Evolutionary conservation across 768 basidiomycete genomes (phyloP), one percentile per base, ranked within the genome.

Genomic region (Cubamyces sp.): DNA sequence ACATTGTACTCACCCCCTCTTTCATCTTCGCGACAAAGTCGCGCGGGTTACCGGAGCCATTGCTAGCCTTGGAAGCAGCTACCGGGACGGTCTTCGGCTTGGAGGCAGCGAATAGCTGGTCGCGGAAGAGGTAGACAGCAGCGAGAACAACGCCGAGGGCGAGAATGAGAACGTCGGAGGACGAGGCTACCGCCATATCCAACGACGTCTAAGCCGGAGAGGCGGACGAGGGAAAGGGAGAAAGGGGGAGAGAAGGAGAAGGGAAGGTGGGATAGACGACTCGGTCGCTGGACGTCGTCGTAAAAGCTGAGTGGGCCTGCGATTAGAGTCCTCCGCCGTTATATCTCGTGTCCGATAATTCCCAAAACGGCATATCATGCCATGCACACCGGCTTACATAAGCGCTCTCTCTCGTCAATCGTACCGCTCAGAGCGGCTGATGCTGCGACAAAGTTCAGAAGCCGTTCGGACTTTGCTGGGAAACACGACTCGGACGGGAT

Each of bases 11-110:
- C 77, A 98, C 96, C 42, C 86, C 88, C 63, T 90, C 87, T 78
- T 94, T 91, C 94, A 98, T 95, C 79, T 96, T 96, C 14, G 87
- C 85, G 43, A 97, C 83, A 72, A 97, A 97, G 74, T 98, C 94
- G 46, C 96, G 81, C n/a, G 95, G 94, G 70, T 97, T 94, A 1
- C 87, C 90, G 50, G 87, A 90, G 79, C 89, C 89, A 41, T 79
- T 71, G 57, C 62, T 72, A 0, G 77, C 76, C 55, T 82, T 81
- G 34, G 82, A 73, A n/a, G 69, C 46, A 26, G 81, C 66, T 26
- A 79, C 61, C 0, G 86, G 80, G 37, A 80, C 76, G 11, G 78
- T 68, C 72, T 87, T 91, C 21, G 85, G 83, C 66, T 88, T 87
- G 21, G 87, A 81, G 8, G 87, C 78, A 60, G 84, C 74, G 67